Evolutionary conservation across 2,329 filamentous ascomycete genomes (phyloP).

Genomic region (Colletotrichum sp.): DNA sequence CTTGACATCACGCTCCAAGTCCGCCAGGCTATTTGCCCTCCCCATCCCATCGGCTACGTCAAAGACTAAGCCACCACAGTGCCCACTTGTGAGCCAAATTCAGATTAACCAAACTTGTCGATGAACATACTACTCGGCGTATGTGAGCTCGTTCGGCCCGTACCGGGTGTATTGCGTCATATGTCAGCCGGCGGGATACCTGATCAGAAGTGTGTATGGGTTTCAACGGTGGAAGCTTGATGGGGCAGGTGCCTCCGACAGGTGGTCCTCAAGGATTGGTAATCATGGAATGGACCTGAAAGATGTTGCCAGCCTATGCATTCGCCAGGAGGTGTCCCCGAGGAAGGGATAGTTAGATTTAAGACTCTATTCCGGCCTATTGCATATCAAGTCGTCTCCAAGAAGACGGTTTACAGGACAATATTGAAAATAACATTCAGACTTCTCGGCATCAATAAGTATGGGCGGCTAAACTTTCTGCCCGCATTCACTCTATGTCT

Average conservation of each 20-base stretch:
- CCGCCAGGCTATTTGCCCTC: not conserved
- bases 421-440: not conserved
- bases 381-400: not conserved
- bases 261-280: not conserved
- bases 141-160: not conserved
- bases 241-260: not conserved
- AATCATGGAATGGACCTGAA: not conserved
- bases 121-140: accelerated
- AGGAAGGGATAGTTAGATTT: not conserved
- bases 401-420: not conserved
- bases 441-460: not conserved
- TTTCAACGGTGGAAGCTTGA: not conserved
- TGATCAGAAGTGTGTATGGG: not conserved
- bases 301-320: not conserved
- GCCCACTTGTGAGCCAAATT: not conserved
- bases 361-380: not conserved
- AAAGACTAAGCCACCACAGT: accelerated
- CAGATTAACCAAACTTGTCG: accelerated
- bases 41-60: not conserved
- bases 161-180: not conserved
- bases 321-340: not conserved
- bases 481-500: accelerated
- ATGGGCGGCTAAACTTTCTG: not conserved
- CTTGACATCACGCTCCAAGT: not conserved
- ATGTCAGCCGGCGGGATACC: not conserved